Evolutionary conservation across 2,329 filamentous ascomycete genomes (phyloP).

Genomic region (Sporothrix euskadiensis): DNA sequence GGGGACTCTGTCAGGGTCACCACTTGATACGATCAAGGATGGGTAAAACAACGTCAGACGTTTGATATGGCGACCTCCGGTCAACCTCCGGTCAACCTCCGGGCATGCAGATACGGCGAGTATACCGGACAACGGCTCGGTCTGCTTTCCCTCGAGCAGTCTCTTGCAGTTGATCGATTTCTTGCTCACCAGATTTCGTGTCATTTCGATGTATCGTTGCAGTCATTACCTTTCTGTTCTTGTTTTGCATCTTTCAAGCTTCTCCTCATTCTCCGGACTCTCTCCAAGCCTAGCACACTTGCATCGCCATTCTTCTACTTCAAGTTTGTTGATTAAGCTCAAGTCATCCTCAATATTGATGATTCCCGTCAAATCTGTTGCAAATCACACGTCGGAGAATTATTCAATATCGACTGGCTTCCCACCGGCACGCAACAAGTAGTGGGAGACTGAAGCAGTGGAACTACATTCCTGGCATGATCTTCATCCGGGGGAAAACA

Average conservation of each 20-base stretch:
- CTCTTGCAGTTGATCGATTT: not conserved
- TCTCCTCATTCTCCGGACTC: not conserved
- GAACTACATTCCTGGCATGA: not conserved
- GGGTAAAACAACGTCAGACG: not conserved
- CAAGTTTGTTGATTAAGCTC: too few relatives aligned
- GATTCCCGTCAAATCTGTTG: not conserved
- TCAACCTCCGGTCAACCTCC: not conserved
- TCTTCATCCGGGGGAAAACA: slow-evolving; percentile 5
- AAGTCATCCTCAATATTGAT: not conserved
- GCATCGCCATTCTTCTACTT: not conserved
- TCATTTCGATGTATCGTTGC: too few relatives aligned
- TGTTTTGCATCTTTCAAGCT: not conserved
- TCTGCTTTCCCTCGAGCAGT: not conserved
- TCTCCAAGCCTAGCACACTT: too few relatives aligned
- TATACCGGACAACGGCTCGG: not conserved
- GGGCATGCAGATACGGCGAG: not conserved
- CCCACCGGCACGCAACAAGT: not conserved
- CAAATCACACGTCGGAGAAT: slow-evolving; percentile 24
- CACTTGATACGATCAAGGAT: not conserved
- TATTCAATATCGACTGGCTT: not conserved
- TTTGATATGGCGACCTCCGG: not conserved
- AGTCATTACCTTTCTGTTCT: not conserved
- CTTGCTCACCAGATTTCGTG: not conserved
- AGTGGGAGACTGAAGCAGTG: not conserved
- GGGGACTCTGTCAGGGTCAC: not conserved